Evolutionary conservation across 1,284 basidiomycete species (phyloP).

Genomic region (Pascua sp.): DNA sequence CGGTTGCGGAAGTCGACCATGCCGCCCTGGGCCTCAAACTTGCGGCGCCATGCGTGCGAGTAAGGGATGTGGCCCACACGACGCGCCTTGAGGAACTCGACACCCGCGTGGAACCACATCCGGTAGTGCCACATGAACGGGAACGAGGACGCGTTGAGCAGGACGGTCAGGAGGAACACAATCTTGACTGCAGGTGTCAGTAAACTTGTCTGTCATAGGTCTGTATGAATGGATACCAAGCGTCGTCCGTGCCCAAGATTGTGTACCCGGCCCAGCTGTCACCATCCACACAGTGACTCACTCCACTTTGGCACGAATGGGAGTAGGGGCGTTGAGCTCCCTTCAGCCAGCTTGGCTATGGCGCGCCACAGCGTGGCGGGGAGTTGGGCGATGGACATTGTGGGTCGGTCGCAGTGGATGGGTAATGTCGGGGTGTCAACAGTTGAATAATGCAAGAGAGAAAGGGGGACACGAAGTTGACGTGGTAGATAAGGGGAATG

Average conservation of each 20-base stretch:
- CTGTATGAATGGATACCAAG: not conserved
- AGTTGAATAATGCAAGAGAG: no score
- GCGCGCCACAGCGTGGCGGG: no score
- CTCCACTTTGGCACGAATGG: constrained; percentile 42
- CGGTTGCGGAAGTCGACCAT: constrained; percentile 24
- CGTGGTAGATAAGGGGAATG: no score
- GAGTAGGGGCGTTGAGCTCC: constrained; percentile 30
- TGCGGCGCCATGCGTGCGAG: constrained; percentile 29
- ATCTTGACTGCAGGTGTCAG: constrained; percentile 37
- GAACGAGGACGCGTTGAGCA: constrained; percentile 43
- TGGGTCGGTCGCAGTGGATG: no score
- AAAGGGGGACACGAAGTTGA: no score
- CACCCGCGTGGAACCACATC: constrained; percentile 35
- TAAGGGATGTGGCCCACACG: constrained; percentile 14
- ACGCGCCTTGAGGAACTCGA: constrained; percentile 33
- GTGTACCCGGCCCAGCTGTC: no score
- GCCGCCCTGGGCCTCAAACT: constrained; percentile 24
- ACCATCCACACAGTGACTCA: constrained; percentile 16
- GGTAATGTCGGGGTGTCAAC: no score
- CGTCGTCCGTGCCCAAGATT: not conserved
- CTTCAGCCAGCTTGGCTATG: no score
- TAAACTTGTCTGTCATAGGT: no score
- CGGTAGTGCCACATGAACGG: constrained; percentile 47
- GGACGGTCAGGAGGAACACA: constrained; percentile 37
- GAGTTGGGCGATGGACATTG: no score